Percentiles rank a stretch among this genome's conserved stretches.
Evolutionary conservation across 257 asterid genomes (phyloP).

Genomic region (Ballota nigra): DNA sequence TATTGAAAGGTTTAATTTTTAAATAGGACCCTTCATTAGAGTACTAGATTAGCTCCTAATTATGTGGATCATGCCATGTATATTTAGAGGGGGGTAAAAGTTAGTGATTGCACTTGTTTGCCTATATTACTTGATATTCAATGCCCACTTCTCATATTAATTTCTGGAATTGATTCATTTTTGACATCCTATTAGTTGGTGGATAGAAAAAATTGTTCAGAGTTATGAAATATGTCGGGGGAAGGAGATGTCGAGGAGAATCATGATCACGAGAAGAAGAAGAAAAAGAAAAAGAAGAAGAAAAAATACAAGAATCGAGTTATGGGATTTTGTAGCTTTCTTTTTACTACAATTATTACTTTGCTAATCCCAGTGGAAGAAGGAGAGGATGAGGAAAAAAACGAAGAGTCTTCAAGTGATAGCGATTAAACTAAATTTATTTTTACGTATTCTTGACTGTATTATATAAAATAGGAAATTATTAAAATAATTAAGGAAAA

Average conservation of each 20-base stretch:
- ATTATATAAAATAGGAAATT: neutral
- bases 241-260: neutral
- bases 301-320: neutral
- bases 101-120: too few relatives aligned
- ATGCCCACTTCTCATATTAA: too few relatives aligned
- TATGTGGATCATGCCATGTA: neutral
- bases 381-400: neutral
- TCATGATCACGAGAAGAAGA: neutral
- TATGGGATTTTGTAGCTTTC: too few relatives aligned
- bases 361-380: neutral
- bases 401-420: neutral
- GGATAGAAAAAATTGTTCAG: neutral
- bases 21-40: neutral
- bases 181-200: neutral
- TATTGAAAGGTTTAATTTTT: neutral
- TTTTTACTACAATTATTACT: neutral
- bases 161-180: neutral
- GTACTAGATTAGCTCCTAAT: neutral
- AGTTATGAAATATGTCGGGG: neutral
- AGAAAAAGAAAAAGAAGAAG: constrained; percentile 3
- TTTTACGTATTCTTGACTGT: neutral
- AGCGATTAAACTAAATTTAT: neutral
- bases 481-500: neutral
- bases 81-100: neutral
- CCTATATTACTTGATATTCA: too few relatives aligned